Conservation (phyloP, 2,329 filamentous ascomycete genomes). For the Pseudocercospora fuligena region DNA sequence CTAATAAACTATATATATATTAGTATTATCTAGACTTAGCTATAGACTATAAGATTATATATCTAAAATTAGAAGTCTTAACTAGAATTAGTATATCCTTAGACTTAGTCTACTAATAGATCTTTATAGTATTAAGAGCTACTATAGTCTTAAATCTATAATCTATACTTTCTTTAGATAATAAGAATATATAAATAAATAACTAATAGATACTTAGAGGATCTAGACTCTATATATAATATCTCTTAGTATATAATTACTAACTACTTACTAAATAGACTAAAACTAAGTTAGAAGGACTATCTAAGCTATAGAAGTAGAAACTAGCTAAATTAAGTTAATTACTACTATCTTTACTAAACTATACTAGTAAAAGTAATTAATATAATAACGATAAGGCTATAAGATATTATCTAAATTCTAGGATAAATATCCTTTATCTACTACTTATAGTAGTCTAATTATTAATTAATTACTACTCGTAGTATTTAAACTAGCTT, state of each 20-base stretch:
- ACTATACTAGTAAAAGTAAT: too few relatives aligned
- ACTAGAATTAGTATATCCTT: conserved; percentile 4
- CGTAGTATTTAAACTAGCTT: too few relatives aligned
- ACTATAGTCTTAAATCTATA: conserved; percentile 8
- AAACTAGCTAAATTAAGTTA: too few relatives aligned
- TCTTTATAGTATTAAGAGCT: conserved; percentile 3
- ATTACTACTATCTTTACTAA: too few relatives aligned
- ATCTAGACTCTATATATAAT: not conserved
- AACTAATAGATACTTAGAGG: not conserved
- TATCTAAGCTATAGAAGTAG: too few relatives aligned
- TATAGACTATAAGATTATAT: conserved; percentile 15
- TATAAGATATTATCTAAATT: too few relatives aligned
- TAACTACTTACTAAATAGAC: not conserved
- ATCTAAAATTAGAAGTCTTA: conserved; percentile 4
- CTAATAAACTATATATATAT: conserved; percentile 18
- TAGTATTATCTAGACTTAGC: conserved; percentile 17
- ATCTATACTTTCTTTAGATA: too few relatives aligned
- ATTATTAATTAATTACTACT: too few relatives aligned
- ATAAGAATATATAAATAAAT: not conserved
- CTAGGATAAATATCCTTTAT: too few relatives aligned
- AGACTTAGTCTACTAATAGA: conserved; percentile 5
- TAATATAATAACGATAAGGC: too few relatives aligned
- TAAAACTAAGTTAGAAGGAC: not conserved
- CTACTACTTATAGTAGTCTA: too few relatives aligned
- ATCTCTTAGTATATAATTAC: not conserved